Base-by-base conservation (phyloP, 129 eudicot genomes). In the Chrysanthemum lavandulifolium region DNA sequence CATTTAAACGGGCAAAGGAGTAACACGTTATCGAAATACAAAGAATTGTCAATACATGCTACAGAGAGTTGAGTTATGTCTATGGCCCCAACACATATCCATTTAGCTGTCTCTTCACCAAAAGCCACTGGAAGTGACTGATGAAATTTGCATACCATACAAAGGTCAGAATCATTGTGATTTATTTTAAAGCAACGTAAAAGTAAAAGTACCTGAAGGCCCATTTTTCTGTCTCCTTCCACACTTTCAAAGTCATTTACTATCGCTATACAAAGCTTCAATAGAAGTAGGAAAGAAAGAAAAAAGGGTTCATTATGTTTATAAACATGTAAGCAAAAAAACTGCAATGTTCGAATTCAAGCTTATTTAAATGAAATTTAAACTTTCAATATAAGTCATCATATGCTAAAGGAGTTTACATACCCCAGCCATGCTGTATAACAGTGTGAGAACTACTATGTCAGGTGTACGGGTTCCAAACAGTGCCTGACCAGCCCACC, bases 401-500 rank as follows among this genome's bases (percentile, higher is more conserved):
- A 52, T 70, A 77, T 40, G 71, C 10, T 50, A 43, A 13, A 27
- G 10, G 19, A 69, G 50, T 61, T 69, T 70, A 73, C 82, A 67
- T 84, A 94, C 99, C 88, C 99, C 99, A 53, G 99, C 99, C 69
- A 86, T 84, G 75, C 99, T 94, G 78, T 94, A 94, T 80, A 94
- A 75, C 55, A 94, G 87, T 66, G 99, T 94, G 29, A 94, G 94
- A 79, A 94, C 91, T 71, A 94, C 67, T 55, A 90, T 76, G 68
- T 94, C 96, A 16, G 91, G 97, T 14, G 97, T 90, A 62, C 90
- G 91, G 51, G 93, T 94, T 67, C 99, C 99, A 64, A 94, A 94
- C 74, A 94, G 83, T 59, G 99, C 97, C 88, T 94, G 99, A 78
- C 99, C 99, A 66, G 99, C 99, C 99, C 97, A 94, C 98, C 98